These are phyloP conservation scores for Macrotyloma uniflorum DNA, from an alignment of 306 rosid genomes.

Conservation along the genomic window DNA sequence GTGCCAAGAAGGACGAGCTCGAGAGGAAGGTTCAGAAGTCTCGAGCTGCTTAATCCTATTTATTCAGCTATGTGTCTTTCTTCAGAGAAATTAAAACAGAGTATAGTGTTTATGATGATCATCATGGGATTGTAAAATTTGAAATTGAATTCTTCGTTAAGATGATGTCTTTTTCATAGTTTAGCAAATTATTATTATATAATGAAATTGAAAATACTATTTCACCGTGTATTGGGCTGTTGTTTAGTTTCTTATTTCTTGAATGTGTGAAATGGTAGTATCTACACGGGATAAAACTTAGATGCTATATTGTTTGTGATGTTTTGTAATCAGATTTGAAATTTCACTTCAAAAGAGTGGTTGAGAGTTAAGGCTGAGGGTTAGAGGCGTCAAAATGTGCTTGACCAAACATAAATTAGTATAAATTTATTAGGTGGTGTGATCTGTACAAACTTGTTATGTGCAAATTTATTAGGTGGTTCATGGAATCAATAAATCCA, in stretches of 20 bases:
- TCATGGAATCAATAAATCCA: too few relatives aligned
- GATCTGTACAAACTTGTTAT: too few relatives aligned
- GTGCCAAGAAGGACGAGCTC: conserved; percentile 82
- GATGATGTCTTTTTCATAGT: not conserved
- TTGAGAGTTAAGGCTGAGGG: too few relatives aligned
- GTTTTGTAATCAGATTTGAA: not conserved
- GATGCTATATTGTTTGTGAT: not conserved
- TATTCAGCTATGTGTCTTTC: conserved; percentile 8
- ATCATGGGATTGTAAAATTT: not conserved
- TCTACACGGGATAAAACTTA: not conserved
- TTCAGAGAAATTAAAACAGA: not conserved
- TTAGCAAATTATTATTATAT: not conserved
- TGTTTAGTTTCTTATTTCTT: not conserved
- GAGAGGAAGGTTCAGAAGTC: conserved; percentile 57
- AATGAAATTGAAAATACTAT: not conserved
- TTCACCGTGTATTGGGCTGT: not conserved
- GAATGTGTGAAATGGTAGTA: not conserved
- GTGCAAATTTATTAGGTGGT: too few relatives aligned
- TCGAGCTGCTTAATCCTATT: not conserved
- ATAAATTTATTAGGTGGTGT: too few relatives aligned
- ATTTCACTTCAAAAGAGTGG: too few relatives aligned
- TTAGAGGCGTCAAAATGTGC: too few relatives aligned
- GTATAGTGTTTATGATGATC: not conserved
- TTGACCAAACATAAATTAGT: too few relatives aligned
- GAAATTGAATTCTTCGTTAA: not conserved